phyloP scores from a whole-genome alignment of 768 basidiomycete species.

The Suillus spraguei region DNA sequence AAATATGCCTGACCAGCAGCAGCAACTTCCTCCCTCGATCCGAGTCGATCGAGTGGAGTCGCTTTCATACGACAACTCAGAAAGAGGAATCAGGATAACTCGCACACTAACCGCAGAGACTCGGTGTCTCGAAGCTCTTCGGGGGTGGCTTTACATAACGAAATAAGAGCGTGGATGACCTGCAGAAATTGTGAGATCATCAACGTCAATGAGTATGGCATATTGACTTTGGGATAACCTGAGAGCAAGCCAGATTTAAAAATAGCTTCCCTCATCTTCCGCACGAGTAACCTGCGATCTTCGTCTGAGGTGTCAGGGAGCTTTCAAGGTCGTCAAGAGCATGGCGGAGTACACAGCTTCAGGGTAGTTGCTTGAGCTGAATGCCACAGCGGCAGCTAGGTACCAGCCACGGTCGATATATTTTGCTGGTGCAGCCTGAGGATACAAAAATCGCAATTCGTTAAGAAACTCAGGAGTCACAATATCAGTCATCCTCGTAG shows the following conservation, averaged over 20 bases:
- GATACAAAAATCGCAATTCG: conserved; percentile 48
- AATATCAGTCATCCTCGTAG: conserved; percentile 27
- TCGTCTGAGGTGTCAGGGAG: conserved; percentile 27
- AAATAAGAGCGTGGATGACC: conserved; percentile 54
- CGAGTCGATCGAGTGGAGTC: conserved; percentile 32
- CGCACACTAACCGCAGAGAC: conserved; percentile 44
- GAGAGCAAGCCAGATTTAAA: conserved; percentile 61
- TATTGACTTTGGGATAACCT: conserved; percentile 59
- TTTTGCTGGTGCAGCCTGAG: conserved; percentile 22
- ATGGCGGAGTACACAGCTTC: conserved; percentile 58
- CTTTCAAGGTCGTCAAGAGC: conserved; percentile 47
- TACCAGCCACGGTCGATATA: conserved; percentile 55
- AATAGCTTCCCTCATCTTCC: conserved; percentile 59
- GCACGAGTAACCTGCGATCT: conserved; percentile 46
- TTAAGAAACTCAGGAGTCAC: conserved; percentile 46
- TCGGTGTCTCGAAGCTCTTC: conserved; percentile 50
- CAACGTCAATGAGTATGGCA: background rate
- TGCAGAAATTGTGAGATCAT: conserved; percentile 22
- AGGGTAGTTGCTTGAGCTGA: conserved; percentile 58
- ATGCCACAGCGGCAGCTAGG: conserved; percentile 56
- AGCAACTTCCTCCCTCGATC: conserved; percentile 48
- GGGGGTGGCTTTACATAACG: conserved; percentile 54
- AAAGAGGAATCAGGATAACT: background rate
- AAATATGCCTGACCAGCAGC: conserved; percentile 47
- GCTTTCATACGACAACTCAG: conserved; percentile 31